phyloP scores from a whole-genome alignment of 2,329 filamentous ascomycete genomes.

The Neonectria magnoliae region DNA sequence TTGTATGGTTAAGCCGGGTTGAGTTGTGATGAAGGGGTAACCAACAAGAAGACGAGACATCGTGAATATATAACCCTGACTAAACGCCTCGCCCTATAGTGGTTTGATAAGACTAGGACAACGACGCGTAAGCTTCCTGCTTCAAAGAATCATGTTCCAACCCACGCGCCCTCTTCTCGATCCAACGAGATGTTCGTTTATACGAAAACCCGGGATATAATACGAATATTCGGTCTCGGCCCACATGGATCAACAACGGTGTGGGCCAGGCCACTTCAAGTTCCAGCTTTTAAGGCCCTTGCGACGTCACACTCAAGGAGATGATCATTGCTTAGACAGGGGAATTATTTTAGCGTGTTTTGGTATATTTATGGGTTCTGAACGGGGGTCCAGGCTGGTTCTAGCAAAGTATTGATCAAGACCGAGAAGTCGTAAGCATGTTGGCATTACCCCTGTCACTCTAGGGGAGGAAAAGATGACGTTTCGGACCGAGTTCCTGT shows the following conservation, averaged over 20 bases:
- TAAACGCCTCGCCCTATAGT: neutral
- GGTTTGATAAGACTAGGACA: neutral
- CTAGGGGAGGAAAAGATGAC: neutral
- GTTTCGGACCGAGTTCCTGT: neutral
- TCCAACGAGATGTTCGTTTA: constrained; percentile 9
- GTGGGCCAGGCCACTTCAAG: constrained; percentile 8
- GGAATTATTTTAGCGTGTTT: neutral
- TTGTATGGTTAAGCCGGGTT: neutral
- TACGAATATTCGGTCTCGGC: constrained; percentile 16
- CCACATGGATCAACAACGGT: constrained; percentile 8
- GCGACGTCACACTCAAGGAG: neutral
- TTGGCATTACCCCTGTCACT: neutral
- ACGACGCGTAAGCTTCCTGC: constrained; percentile 11
- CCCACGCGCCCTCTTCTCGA: neutral
- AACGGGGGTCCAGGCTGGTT: neutral
- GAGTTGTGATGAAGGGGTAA: neutral
- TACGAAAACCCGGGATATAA: constrained; percentile 18
- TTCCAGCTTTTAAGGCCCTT: neutral
- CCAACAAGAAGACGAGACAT: neutral
- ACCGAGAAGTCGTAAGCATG: neutral
- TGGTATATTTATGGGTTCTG: neutral
- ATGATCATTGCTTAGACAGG: neutral
- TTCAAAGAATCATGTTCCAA: neutral
- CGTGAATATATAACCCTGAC: constrained; percentile 1
- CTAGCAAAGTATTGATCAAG: neutral